Evolutionary conservation across 129 eudicot species (phyloP), one percentile per base, ranked within the genome.

Genomic region (Silybum marianum): DNA sequence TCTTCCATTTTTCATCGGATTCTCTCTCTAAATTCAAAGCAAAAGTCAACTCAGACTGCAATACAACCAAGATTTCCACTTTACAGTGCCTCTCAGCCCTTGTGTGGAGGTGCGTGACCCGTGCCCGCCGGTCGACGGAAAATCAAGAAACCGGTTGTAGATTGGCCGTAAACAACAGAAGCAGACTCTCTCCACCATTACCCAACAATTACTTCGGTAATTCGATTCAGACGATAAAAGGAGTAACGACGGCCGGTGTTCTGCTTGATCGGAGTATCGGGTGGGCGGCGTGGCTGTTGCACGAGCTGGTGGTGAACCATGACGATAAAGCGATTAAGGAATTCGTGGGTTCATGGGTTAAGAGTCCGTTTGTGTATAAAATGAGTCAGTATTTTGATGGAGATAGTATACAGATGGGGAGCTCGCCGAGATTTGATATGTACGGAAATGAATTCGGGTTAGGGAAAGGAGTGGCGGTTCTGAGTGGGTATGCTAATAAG

Each of bases 391-490:
- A 78, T 25, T 82, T 77, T 78, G 88, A 88, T 73, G 67, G 84
- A 0, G 28, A 39, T 39, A 86, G 90, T 24, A 46, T 88, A 2
- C 84, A 80, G 67, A 80, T 90, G 81, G 94, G 88, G 14, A 88
- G 88, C 7, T 92, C 92, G 5, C 97, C 92, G 6, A 83, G 94
- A 30, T 92, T 92, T 81, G 88, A 90, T 22, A 81, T 92, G 91
- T 92, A 92, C 16, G 94, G 94, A 11, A 90, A 86, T 24, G 97
- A 92, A 74, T 92, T 92, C 13, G 94, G 97, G 32, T 38, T 92
- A 67, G 97, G 97, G 58, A 92, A 86, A 85, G 92, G 86, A 12
- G 78, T 90, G 70, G 97, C 94, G 25, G 39, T 90, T 72, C 74
- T 84, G 34, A 92, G 92, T 65, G 97, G 97, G 18, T 86, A 80